Base-by-base conservation (phyloP, 2,329 filamentous ascomycete genomes). In the Thelonectria olida region DNA sequence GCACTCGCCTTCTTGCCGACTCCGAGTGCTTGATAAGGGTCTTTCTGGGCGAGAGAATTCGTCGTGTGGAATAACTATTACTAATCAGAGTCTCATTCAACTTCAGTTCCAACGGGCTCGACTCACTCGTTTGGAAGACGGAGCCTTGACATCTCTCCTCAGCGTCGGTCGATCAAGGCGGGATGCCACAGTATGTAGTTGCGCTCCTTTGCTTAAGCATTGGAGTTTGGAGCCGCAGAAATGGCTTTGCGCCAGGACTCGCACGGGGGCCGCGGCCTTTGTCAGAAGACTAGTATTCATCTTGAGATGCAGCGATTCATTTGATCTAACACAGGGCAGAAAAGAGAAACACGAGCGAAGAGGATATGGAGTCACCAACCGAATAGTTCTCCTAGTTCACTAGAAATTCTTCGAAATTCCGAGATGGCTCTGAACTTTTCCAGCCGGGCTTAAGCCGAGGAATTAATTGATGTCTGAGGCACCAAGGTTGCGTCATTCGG, bases 21-120 rank as follows among this genome's bases (percentile, higher is more conserved):
- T 13, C 96, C 96, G 25, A 99, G 88, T 4, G 92, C 86, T 67
- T 88, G 87, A 78, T 99, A 99, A 1, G 96, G 96, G 72, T 99
- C 92, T 75, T 92, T 87, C 36, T 87, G 79, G 5, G 83, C 83
- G 20, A 81, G 74, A 6, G 76, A 70, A 44, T 77, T 78, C 44
- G 89, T 90, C 22, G 88, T 86, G 74, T 90, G 89, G 75, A 90
- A 92, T 28, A 80, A 70, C 79, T 88, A 63, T 65, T 52, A 54
- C 27, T 41, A 12, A 64, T 72, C 60, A 72, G 67, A 65, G 15
- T 2, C 22, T 34, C 9, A 39, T 42, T 45, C 45, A 41, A 45
- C 23, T 19, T 56, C 51, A 59, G 56, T 25, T 17, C 23, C 36
- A 50, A 49, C 39, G 39, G 36, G 31, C 17, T 31, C 41, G 36